phyloP scores from a whole-genome alignment of 2,329 filamentous ascomycete genomes.

The Chalaropsis ovoidea region DNA sequence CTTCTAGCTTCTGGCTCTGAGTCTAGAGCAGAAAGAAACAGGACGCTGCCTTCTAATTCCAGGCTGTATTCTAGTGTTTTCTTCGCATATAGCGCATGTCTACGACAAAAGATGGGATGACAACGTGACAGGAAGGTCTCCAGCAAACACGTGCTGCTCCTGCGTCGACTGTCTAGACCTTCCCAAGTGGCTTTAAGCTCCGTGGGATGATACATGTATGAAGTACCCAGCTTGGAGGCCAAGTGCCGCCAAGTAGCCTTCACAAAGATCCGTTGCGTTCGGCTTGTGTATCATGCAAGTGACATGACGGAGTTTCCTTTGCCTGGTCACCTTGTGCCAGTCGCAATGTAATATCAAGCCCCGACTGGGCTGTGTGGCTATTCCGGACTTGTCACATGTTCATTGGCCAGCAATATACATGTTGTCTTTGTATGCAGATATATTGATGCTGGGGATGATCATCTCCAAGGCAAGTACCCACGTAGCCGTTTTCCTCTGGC shows the following conservation, averaged over 20 bases:
- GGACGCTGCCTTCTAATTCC: not conserved
- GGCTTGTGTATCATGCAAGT: not conserved
- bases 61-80: not conserved
- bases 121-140: too few relatives aligned
- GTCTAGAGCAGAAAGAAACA: not conserved
- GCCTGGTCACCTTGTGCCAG: not conserved
- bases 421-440: not conserved
- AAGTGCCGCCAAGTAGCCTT: constrained; percentile 1
- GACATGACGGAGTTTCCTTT: constrained; percentile 6
- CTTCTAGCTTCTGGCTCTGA: not conserved
- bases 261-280: constrained; percentile 6
- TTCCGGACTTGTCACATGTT: not conserved
- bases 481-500: too few relatives aligned
- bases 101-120: too few relatives aligned
- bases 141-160: too few relatives aligned
- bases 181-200: not conserved
- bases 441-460: not conserved
- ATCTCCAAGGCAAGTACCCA: too few relatives aligned
- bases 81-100: too few relatives aligned
- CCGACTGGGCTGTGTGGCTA: not conserved
- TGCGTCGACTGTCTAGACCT: not conserved
- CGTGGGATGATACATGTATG: not conserved
- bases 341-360: not conserved
- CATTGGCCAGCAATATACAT: not conserved
- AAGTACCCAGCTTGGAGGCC: not conserved